Evolutionary conservation across 2,329 filamentous ascomycete species (phyloP).

Genomic region (Sporothrix dimorphospora): DNA sequence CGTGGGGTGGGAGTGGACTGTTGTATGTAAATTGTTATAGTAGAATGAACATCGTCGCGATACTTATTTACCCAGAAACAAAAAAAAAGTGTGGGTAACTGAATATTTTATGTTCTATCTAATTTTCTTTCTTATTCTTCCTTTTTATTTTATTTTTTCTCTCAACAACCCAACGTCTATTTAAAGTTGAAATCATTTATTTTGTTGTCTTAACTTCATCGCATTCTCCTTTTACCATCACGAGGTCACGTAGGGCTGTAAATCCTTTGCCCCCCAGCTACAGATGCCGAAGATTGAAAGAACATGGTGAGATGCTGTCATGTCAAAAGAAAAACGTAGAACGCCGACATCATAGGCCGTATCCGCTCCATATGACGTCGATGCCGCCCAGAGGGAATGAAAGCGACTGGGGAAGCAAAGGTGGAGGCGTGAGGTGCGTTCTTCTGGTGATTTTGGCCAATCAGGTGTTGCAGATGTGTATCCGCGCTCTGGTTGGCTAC

Average conservation of each 20-base stretch:
- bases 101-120: too few relatives aligned
- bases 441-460: neutral
- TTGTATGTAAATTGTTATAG: neutral
- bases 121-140: neutral
- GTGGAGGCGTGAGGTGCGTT: neutral
- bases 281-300: neutral
- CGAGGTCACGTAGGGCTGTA: neutral
- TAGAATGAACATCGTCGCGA: neutral
- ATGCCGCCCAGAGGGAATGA: neutral
- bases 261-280: neutral
- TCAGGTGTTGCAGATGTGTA: constrained; percentile 12
- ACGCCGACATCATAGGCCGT: neutral
- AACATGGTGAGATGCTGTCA: too few relatives aligned
- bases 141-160: neutral
- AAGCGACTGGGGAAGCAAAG: neutral
- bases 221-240: neutral
- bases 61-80: too few relatives aligned
- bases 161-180: neutral
- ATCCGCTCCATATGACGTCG: constrained; percentile 11
- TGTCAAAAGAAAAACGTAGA: neutral
- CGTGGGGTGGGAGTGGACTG: neutral
- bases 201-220: neutral
- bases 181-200: too few relatives aligned
- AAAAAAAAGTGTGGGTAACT: too few relatives aligned
- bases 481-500: constrained; percentile 23